A percentile compares a stretch with the other conserved stretches of the same genome.
Evolutionary conservation across 2,329 filamentous ascomycete genomes (phyloP).

Genomic region (Beauveria sp.): DNA sequence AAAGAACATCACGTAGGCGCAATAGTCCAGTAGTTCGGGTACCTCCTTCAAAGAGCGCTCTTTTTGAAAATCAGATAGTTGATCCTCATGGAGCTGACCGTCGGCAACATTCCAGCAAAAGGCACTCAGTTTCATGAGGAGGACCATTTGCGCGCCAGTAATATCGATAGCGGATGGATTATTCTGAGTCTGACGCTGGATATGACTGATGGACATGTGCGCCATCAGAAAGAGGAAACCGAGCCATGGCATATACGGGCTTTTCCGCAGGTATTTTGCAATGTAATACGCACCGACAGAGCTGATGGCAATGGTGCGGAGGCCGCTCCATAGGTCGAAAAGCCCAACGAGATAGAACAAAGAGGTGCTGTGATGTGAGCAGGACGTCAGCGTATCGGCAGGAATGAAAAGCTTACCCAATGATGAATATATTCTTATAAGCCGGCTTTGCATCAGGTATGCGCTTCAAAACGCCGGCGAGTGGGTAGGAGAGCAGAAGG

Average conservation of each 20-base stretch:
- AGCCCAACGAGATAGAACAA: slow-evolving; percentile 90
- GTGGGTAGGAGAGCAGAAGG: slow-evolving; percentile 85
- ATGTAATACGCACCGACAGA: slow-evolving; percentile 75
- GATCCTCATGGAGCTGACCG: slow-evolving; percentile 67
- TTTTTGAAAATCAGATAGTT: slow-evolving; percentile 81
- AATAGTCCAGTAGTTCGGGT: slow-evolving; percentile 70
- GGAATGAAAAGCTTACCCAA: slow-evolving; percentile 44
- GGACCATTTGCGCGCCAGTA: slow-evolving; percentile 93
- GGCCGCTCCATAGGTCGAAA: slow-evolving; percentile 83
- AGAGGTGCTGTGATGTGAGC: slow-evolving; percentile 48
- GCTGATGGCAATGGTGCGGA: slow-evolving; percentile 72
- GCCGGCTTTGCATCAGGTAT: slow-evolving; percentile 78
- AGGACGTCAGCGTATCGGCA: background rate
- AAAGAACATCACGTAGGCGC: slow-evolving; percentile 92
- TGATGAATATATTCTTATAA: slow-evolving; percentile 81
- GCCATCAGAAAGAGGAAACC: slow-evolving; percentile 91
- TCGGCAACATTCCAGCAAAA: slow-evolving; percentile 99
- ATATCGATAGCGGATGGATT: slow-evolving; percentile 69
- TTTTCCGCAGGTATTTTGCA: slow-evolving; percentile 66
- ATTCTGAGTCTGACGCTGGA: slow-evolving; percentile 66
- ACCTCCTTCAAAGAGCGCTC: slow-evolving; percentile 69
- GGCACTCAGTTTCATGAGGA: slow-evolving; percentile 93
- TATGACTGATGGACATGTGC: slow-evolving; percentile 87
- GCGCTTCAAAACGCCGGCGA: slow-evolving; percentile 81
- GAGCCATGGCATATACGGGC: slow-evolving; percentile 95